Percentiles rank a stretch among this genome's conserved stretches.
These are phyloP conservation scores for Paraglomus brasilianum DNA, from an alignment of 192 early-diverging fungal species.

Conservation along the genomic window DNA sequence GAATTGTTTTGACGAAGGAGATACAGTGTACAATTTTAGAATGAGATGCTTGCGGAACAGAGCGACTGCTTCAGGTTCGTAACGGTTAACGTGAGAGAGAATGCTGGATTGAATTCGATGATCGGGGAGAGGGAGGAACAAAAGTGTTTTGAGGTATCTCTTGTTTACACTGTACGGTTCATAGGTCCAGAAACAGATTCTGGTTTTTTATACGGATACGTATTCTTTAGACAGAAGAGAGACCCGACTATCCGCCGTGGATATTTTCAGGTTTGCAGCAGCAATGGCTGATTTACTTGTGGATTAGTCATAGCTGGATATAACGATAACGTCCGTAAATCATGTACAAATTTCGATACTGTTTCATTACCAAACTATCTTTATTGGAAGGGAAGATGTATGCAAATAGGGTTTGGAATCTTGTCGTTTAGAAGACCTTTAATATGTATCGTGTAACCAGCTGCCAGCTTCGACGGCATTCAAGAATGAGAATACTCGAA, in stretches of 20 bases:
- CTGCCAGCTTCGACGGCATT: no score
- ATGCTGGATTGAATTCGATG: no score
- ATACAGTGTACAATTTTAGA: slow-evolving; percentile 72
- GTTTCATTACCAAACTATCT: slow-evolving; percentile 17
- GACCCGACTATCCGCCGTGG: slow-evolving; percentile 84
- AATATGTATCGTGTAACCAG: no score
- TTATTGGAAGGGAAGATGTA: neutral
- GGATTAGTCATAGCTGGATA: neutral
- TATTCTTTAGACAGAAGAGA: slow-evolving; percentile 91
- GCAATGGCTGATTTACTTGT: neutral
- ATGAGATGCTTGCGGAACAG: slow-evolving; percentile 59
- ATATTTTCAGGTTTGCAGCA: slow-evolving; percentile 73
- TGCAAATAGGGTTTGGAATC: neutral
- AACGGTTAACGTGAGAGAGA: neutral
- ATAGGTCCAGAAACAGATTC: slow-evolving; percentile 55
- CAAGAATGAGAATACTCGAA: no score
- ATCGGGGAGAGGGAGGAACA: neutral
- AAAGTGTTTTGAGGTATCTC: neutral
- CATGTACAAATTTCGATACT: neutral
- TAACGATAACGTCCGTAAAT: no score
- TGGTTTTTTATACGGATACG: slow-evolving; percentile 81
- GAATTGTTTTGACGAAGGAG: slow-evolving; percentile 71
- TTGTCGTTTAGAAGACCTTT: slow-evolving; percentile 13
- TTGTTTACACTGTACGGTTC: neutral
- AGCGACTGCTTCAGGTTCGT: slow-evolving; percentile 51